These are phyloP conservation scores for Coniochaeta sp. DNA, from an alignment of 2,329 filamentous ascomycete genomes.

Conservation along the genomic window DNA sequence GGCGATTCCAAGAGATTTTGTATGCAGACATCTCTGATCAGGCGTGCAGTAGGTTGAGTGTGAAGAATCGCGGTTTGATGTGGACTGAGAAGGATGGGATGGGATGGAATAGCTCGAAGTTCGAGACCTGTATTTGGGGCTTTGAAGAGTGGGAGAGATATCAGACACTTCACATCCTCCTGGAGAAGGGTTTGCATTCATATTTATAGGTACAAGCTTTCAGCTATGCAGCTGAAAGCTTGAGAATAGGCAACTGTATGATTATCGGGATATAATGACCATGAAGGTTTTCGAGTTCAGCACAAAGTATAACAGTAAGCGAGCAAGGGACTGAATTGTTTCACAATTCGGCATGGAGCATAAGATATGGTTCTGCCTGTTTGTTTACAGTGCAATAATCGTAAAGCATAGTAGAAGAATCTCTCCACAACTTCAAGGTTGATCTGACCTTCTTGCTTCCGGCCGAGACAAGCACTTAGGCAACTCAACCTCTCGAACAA, in stretches of 20 bases:
- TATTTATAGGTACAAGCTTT: neutral
- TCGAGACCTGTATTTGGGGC: neutral
- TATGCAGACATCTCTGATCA: neutral
- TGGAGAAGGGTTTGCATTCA: neutral
- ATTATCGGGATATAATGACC: neutral
- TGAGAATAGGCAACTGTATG: slow-evolving; percentile 1
- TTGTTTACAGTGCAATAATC: too few relatives aligned
- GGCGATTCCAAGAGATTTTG: neutral
- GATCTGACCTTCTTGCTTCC: too few relatives aligned
- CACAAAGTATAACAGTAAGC: neutral
- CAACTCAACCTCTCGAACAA: too few relatives aligned
- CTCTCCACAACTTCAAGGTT: too few relatives aligned
- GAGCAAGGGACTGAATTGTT: too few relatives aligned
- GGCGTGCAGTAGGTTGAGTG: neutral
- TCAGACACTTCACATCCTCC: neutral
- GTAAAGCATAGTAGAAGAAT: too few relatives aligned
- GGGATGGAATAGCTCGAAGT: neutral
- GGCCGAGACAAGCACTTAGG: too few relatives aligned
- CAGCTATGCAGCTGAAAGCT: neutral
- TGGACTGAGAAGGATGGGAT: neutral
- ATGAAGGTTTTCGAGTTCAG: neutral
- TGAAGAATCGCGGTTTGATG: neutral
- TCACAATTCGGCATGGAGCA: too few relatives aligned
- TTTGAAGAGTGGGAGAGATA: slow-evolving; percentile 1
- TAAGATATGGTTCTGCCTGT: too few relatives aligned